These are phyloP conservation scores for Sophora flavescens DNA, from an alignment of 306 rosid species.

Conservation along the genomic window DNA sequence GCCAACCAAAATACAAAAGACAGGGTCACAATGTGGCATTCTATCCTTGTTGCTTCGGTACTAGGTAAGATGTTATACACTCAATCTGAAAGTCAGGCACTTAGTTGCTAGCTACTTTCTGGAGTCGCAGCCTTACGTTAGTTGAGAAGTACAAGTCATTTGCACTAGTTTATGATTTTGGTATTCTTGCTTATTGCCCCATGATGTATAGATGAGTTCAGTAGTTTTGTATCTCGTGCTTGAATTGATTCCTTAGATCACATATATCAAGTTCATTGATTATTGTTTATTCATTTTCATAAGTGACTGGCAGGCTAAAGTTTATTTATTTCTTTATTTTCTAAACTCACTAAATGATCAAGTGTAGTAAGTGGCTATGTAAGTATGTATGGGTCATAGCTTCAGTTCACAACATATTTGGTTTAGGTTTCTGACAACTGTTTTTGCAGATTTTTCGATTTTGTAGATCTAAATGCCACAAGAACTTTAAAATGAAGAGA, in stretches of 20 bases:
- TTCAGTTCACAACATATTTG: neutral
- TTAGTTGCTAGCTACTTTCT: no score
- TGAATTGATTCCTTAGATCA: conserved; percentile 1
- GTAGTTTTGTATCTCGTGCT: conserved; percentile 14
- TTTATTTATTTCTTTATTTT: no score
- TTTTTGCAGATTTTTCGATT: conserved; percentile 77
- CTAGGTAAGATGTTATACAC: no score
- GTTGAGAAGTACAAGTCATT: no score
- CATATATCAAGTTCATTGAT: neutral
- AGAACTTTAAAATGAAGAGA: conserved; percentile 97
- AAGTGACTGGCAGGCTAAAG: neutral
- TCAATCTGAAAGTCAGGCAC: no score
- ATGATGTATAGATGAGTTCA: neutral
- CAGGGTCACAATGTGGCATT: no score
- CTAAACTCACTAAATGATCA: neutral
- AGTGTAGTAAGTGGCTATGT: neutral
- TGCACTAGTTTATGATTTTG: no score
- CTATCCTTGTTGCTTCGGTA: no score
- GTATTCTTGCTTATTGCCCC: no score
- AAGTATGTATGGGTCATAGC: neutral
- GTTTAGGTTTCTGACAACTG: conserved; percentile 5
- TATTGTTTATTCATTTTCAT: neutral
- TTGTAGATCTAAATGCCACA: conserved; percentile 94
- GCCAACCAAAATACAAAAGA: no score
- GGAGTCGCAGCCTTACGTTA: no score